Conservation (phyloP, 345 rosid genomes). For the Citrus trifoliata region DNA sequence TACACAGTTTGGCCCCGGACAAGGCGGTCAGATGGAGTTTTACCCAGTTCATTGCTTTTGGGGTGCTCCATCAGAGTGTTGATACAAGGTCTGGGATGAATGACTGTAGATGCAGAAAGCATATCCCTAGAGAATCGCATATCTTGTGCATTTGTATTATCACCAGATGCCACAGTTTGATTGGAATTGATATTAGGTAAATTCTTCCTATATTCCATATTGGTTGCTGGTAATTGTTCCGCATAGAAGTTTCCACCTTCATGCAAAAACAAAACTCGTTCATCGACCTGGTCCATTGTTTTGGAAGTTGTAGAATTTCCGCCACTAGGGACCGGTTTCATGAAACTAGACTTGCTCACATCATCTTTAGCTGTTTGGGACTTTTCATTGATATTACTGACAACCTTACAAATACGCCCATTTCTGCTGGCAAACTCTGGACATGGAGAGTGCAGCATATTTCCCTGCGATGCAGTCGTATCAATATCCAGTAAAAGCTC, state of each 20-base stretch:
- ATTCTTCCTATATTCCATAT: conserved; percentile 18
- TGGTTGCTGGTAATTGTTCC: conserved; percentile 18
- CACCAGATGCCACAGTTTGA: conserved; percentile 21
- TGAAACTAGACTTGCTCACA: conserved; percentile 6
- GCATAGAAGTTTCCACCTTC: conserved; percentile 26
- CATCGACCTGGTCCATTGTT: conserved; percentile 13
- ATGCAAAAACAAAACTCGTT: conserved; percentile 21
- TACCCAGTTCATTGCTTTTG: conserved; percentile 17
- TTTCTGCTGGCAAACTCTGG: conserved; percentile 15
- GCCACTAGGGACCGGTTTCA: conserved; percentile 12
- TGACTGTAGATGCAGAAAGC: conserved; percentile 19
- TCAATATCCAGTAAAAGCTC: conserved; percentile 30
- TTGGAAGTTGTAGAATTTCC: conserved; percentile 10
- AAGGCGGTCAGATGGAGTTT: conserved; percentile 13
- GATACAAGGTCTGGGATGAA: conserved; percentile 20
- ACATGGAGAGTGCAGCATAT: conserved; percentile 22
- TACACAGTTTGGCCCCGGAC: conserved; percentile 13
- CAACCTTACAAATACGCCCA: conserved; percentile 25
- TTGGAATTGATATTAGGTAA: conserved; percentile 19
- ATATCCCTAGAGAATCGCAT: conserved; percentile 18
- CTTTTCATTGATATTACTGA: conserved; percentile 10
- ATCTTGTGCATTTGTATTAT: conserved; percentile 23
- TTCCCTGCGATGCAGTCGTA: conserved; percentile 20
- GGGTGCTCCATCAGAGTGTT: conserved; percentile 19
- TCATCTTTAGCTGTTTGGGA: conserved; percentile 15